A percentile compares a stretch with the other conserved stretches of the same genome.
phyloP scores from a whole-genome alignment of 2,329 filamentous ascomycete genomes.

The Ustulina deusta region DNA sequence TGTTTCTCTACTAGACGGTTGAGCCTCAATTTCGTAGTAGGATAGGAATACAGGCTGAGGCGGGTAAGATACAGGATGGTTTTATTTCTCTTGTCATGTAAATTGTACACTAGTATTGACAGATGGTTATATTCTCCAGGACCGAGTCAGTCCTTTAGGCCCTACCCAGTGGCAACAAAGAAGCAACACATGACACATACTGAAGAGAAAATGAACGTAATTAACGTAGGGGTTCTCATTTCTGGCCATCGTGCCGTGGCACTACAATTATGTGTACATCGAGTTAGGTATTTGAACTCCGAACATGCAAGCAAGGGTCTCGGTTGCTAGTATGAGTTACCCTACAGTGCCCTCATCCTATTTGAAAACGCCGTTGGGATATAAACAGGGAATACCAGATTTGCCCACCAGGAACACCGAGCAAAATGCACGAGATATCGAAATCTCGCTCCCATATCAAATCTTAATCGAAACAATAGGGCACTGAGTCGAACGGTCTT shows the following conservation, averaged over 20 bases:
- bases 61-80: neutral
- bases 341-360: constrained; percentile 12
- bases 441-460: constrained; percentile 23
- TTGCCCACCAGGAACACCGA: constrained; percentile 34
- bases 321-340: constrained; percentile 17
- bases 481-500: constrained; percentile 12
- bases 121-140: neutral
- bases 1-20: neutral
- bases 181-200: neutral
- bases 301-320: constrained; percentile 29
- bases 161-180: neutral
- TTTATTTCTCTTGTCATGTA: neutral
- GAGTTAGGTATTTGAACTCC: constrained; percentile 23
- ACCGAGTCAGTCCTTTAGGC: neutral
- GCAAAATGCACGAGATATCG: constrained; percentile 35
- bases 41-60: too few species aligned
- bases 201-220: neutral
- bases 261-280: constrained; percentile 35
- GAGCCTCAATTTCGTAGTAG: neutral
- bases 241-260: constrained; percentile 18
- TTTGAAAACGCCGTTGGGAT: constrained; percentile 30
- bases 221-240: constrained; percentile 16
- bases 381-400: constrained; percentile 27
- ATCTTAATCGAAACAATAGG: constrained; percentile 10
- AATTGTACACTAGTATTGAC: too few species aligned